Base-by-base conservation (phyloP, 768 basidiomycete genomes). In the Russula virescens region DNA sequence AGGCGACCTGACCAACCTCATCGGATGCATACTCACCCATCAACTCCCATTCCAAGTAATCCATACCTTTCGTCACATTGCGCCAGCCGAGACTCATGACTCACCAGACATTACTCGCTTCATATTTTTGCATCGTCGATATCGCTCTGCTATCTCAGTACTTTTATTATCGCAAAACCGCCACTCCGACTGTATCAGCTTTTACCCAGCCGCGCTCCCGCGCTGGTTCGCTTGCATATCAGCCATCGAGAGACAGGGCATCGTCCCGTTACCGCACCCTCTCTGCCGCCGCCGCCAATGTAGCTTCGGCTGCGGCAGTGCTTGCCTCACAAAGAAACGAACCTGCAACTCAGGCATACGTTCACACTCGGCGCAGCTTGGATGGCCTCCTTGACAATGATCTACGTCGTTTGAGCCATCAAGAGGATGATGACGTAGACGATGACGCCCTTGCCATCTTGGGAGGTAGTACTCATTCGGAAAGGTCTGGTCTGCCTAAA, bases 41-140 rank as follows among this genome's bases (percentile, higher is more conserved):
- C 97, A 98, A 71, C 80, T 97, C 18, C 93, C 94, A 23, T 98
- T 99, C 73, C 96, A 98, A 76, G 94, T 92, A 73, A 68, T 0
- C 14, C 42, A 7, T 11, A 14, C 38, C 38, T 55, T 26, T 25
- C 67, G 66, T 34, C 68, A 67, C 38, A 58, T 57, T 69, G 58
- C 47, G 49, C 26, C 19, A 5, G 54, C 52, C 40, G 38, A 63
- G 53, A 49, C 64, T 55, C 49, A 55, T 60, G 31, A 19, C 43
- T 42, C 35, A 21, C 23, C 60, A 97, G 92, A 96, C 85, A 46
- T 91, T 85, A 72, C 90, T 99, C 49, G 96, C 97, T 3, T 80
- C 80, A 0, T 99, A 99, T 73, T 99, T 98, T 71, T 88, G 90
- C 69, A 75, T 81, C 58, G 82, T 98, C 55, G 97, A 99, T 73